Conservation (phyloP, 2,329 filamentous ascomycete genomes). For the Botrytis pseudocinerea region DNA sequence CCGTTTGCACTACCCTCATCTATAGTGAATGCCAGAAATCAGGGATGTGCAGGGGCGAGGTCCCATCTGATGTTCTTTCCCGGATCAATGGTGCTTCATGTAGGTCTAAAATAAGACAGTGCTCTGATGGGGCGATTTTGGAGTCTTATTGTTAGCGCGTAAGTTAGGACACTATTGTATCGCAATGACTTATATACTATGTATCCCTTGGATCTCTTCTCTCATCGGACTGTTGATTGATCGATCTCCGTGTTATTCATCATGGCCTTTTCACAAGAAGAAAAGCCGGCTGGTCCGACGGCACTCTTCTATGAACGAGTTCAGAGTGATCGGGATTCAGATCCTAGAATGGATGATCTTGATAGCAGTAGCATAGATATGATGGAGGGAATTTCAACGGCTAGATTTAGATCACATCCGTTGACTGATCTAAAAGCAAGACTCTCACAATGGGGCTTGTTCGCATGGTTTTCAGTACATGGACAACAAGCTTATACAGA, state of each 20-base stretch:
- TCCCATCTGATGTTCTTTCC: background rate
- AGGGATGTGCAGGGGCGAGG: background rate
- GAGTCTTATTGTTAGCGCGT: background rate
- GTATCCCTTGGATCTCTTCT: background rate
- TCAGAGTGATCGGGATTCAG: background rate
- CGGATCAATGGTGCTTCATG: slow-evolving; percentile 6
- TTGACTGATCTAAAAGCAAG: background rate
- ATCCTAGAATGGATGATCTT: background rate
- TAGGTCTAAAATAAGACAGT: background rate
- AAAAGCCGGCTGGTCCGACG: background rate
- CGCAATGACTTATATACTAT: background rate
- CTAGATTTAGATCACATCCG: background rate
- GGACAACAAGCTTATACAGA: background rate
- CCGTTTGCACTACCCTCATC: background rate
- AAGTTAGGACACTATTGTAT: background rate
- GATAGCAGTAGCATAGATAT: background rate
- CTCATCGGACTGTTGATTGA: slow-evolving; percentile 2
- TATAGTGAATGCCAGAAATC: background rate
- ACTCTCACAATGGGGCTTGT: slow-evolving; percentile 10
- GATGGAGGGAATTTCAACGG: background rate
- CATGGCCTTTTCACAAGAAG: background rate
- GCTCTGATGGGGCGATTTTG: background rate
- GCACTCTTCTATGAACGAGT: background rate
- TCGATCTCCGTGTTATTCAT: background rate
- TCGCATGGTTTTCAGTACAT: background rate